Evolutionary conservation across 331 rosid species (phyloP).

Genomic region (Acacia pycnantha): DNA sequence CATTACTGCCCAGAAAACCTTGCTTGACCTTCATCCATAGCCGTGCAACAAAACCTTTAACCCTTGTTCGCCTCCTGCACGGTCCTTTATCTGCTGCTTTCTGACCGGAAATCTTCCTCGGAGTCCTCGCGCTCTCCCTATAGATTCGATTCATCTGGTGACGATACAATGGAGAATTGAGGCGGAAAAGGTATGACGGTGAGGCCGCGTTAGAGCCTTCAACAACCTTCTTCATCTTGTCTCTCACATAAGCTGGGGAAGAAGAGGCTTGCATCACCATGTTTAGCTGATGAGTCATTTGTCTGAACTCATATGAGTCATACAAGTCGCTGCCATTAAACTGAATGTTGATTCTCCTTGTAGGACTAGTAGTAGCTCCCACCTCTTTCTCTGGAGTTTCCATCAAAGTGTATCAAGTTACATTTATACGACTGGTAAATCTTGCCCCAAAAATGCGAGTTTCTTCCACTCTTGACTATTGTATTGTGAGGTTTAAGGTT

Average conservation of each 20-base stretch:
- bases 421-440: constrained; percentile 17
- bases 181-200: constrained; percentile 21
- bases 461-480: neutral
- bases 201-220: constrained; percentile 41
- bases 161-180: constrained; percentile 44
- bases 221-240: constrained; percentile 49
- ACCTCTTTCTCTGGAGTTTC: constrained; percentile 28
- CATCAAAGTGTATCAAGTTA: constrained; percentile 30
- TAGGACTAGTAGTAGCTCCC: constrained; percentile 16
- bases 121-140: constrained; percentile 24
- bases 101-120: constrained; percentile 40
- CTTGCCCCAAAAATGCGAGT: constrained; percentile 27
- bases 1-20: constrained; percentile 38
- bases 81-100: constrained; percentile 16
- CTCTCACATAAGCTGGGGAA: constrained; percentile 40
- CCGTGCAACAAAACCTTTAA: constrained; percentile 39
- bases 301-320: constrained; percentile 57
- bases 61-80: constrained; percentile 24
- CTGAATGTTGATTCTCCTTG: constrained; percentile 30
- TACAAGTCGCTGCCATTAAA: constrained; percentile 61
- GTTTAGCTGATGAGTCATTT: constrained; percentile 62
- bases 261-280: constrained; percentile 36
- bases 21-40: constrained; percentile 67
- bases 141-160: constrained; percentile 40
- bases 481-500: constrained; percentile 27